Percentiles rank a stretch among this genome's conserved stretches.
phyloP scores from a whole-genome alignment of 2,329 filamentous ascomycete species.

The Phaeomoniella chlamydospora region DNA sequence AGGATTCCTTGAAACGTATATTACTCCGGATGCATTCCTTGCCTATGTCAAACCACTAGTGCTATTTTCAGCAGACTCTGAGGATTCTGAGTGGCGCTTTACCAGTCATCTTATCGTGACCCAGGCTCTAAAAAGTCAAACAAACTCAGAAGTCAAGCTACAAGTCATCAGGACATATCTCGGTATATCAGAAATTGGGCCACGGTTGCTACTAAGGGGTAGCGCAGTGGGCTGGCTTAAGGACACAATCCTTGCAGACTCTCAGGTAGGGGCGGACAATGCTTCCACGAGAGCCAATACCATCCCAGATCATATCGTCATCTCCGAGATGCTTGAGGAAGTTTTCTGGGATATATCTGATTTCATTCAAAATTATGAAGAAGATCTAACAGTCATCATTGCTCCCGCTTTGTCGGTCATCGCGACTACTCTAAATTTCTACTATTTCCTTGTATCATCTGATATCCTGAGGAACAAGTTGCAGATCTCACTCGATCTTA shows the following conservation, averaged over 20 bases:
- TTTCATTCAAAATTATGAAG: not conserved
- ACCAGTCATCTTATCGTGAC: not conserved
- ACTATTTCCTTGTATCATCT: not conserved
- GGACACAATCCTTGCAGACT: not conserved
- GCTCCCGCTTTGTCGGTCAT: not conserved
- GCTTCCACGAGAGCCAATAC: not conserved
- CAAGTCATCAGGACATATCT: not conserved
- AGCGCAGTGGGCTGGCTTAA: not conserved
- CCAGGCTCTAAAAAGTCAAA: not conserved
- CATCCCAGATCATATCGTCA: not conserved
- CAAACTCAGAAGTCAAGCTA: not conserved
- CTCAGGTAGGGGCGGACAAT: not conserved
- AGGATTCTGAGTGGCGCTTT: not conserved
- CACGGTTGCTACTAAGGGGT: not conserved
- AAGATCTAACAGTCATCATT: not conserved
- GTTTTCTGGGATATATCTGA: not conserved
- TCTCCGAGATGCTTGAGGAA: not conserved
- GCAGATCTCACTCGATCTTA: not conserved
- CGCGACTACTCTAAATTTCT: not conserved
- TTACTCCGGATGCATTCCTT: not conserved
- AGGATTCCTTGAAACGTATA: not conserved
- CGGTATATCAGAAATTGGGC: not conserved
- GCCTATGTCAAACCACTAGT: not conserved
- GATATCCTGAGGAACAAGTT: not conserved
- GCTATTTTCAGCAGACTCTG: not conserved